A percentile compares a stretch with the other conserved stretches of the same genome.
Evolutionary conservation across 225 moss, liverwort and hornwort species (phyloP).

Genomic region (Asterella californica): DNA sequence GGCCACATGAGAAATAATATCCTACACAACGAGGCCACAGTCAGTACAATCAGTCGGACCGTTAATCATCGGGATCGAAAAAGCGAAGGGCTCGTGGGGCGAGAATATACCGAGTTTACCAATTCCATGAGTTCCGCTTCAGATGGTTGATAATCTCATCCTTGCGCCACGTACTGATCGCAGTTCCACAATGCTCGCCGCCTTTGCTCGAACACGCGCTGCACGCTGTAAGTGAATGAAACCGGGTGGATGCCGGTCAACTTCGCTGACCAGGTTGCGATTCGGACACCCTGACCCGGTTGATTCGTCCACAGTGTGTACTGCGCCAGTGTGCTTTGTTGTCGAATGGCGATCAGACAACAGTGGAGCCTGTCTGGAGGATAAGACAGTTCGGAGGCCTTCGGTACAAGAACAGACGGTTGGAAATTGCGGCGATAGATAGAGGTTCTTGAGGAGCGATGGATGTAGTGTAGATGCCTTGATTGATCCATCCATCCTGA

Average conservation of each 20-base stretch:
- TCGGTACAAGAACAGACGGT: neutral
- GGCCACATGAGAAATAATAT: too few relatives aligned
- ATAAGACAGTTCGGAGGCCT: neutral
- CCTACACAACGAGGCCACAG: too few relatives aligned
- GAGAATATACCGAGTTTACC: too few relatives aligned
- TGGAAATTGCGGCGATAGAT: constrained; percentile 1
- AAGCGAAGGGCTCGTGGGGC: too few relatives aligned
- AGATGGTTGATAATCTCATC: too few relatives aligned
- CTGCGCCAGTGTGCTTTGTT: neutral
- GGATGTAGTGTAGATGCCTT: too few relatives aligned
- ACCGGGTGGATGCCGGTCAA: neutral
- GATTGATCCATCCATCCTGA: too few relatives aligned
- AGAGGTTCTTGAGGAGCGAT: too few relatives aligned
- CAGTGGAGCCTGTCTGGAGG: neutral
- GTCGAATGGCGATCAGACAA: neutral
- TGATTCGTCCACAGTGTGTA: neutral
- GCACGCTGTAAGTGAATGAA: neutral
- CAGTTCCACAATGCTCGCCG: neutral
- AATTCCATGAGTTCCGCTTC: too few relatives aligned
- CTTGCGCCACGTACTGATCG: neutral
- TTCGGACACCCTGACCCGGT: neutral
- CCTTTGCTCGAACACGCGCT: neutral
- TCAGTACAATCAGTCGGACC: too few relatives aligned
- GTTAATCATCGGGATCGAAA: too few relatives aligned
- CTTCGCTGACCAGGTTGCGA: neutral